These are phyloP conservation scores for Citrus mangshanensis DNA, from an alignment of 345 rosid species.

Conservation along the genomic window DNA sequence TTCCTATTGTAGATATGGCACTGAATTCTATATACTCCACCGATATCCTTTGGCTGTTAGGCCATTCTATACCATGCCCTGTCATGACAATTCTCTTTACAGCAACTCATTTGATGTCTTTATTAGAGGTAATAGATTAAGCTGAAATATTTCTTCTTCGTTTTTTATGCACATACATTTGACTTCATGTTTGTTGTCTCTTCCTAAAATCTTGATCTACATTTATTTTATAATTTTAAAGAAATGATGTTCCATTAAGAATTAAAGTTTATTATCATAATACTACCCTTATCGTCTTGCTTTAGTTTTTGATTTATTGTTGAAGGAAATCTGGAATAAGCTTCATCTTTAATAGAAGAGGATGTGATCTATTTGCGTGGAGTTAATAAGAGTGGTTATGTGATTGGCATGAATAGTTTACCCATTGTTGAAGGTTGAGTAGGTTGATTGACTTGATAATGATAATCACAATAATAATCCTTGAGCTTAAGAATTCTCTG, in stretches of 20 bases:
- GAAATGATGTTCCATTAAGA: not conserved
- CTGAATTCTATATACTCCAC: slow-evolving; percentile 82
- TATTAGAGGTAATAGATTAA: slow-evolving; percentile 56
- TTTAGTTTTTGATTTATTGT: not conserved
- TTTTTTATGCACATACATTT: not conserved
- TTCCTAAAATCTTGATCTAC: not conserved
- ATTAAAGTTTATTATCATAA: not conserved
- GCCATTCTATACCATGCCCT: slow-evolving; percentile 96
- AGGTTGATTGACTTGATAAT: not conserved
- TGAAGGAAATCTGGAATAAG: not conserved
- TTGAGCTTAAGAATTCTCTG: not conserved
- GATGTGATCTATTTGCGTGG: too few species aligned
- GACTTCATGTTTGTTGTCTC: not conserved
- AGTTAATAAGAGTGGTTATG: too few species aligned
- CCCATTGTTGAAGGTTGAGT: not conserved
- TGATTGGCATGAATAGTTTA: not conserved
- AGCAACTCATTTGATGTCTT: slow-evolving; percentile 95
- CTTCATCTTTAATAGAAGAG: not conserved
- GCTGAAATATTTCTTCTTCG: not conserved
- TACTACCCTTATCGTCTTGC: not conserved
- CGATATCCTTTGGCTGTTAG: slow-evolving; percentile 80
- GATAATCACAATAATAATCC: not conserved
- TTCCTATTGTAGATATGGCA: slow-evolving; percentile 56
- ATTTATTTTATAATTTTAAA: not conserved
- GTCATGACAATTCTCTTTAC: slow-evolving; percentile 65